A percentile compares a stretch with the other conserved stretches of the same genome.
Conservation (phyloP, 129 eudicot species). For the Saussurea involucrata region DNA sequence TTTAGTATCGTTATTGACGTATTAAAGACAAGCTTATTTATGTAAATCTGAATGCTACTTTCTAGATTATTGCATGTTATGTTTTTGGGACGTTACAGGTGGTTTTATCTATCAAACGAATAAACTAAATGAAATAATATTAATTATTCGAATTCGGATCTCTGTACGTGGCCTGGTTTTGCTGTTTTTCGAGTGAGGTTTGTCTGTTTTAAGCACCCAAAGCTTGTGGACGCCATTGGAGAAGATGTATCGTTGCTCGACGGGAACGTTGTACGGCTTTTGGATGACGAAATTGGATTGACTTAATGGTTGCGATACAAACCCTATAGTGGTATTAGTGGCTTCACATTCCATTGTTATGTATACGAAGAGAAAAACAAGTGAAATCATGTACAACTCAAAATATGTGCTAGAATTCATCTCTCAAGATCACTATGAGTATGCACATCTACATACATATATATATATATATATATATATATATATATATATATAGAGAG, state of each 20-base stretch:
- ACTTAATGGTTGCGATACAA: constrained; percentile 21
- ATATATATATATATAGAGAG: not conserved
- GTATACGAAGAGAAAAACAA: not conserved
- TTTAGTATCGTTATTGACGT: too few relatives aligned
- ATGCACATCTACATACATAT: not conserved
- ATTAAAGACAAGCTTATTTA: too few relatives aligned
- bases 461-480: not conserved
- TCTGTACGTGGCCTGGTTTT: constrained; percentile 42
- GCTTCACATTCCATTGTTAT: not conserved
- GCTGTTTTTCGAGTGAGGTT: constrained; percentile 34
- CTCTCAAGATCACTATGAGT: not conserved
- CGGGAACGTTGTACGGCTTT: constrained; percentile 30
- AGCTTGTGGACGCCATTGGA: constrained; percentile 37
- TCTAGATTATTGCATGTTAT: too few relatives aligned
- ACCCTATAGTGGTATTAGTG: constrained; percentile 30
- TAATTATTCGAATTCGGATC: constrained; percentile 29
- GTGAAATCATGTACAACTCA: not conserved
- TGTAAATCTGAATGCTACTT: too few relatives aligned
- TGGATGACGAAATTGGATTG: constrained; percentile 29
- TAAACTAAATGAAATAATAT: too few relatives aligned
- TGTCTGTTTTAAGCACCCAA: constrained; percentile 46
- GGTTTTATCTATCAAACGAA: too few relatives aligned
- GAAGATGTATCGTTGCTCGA: constrained; percentile 32
- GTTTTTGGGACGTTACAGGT: too few relatives aligned
- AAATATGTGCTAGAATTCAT: not conserved